Evolutionary conservation across 2,329 filamentous ascomycete species (phyloP).

Genomic region (Penicillium sp.): DNA sequence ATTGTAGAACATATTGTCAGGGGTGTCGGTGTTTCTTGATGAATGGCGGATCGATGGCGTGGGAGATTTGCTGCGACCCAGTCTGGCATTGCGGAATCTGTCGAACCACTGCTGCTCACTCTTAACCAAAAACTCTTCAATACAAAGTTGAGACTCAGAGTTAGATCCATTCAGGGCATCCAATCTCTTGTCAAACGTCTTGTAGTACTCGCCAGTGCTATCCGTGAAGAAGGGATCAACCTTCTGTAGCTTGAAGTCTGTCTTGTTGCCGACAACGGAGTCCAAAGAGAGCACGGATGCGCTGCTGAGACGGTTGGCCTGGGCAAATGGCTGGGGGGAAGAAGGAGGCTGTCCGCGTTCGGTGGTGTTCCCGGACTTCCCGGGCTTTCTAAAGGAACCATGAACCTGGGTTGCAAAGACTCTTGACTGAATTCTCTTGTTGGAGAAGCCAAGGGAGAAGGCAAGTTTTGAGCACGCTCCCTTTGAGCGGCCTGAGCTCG

Average conservation of each 20-base stretch:
- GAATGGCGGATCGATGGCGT: conserved; percentile 36
- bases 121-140: conserved; percentile 65
- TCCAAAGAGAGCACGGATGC: conserved; percentile 56
- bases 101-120: conserved; percentile 68
- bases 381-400: conserved; percentile 27
- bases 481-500: conserved; percentile 26
- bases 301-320: conserved; percentile 40
- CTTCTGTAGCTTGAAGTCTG: conserved; percentile 63
- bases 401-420: conserved; percentile 20
- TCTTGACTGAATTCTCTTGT: conserved; percentile 24
- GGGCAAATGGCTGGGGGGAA: conserved; percentile 31
- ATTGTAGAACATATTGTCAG: conserved; percentile 42
- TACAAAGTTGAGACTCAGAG: conserved; percentile 60
- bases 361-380: conserved; percentile 30
- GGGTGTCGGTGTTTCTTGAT: conserved; percentile 35
- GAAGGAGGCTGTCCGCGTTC: conserved; percentile 31
- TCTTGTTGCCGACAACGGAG: conserved; percentile 60
- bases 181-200: conserved; percentile 58
- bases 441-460: conserved; percentile 3
- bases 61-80: conserved; percentile 51
- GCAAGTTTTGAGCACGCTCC: conserved; percentile 4
- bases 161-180: conserved; percentile 56
- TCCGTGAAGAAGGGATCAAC: conserved; percentile 69
- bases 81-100: conserved; percentile 57
- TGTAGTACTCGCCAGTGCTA: conserved; percentile 61